Percentiles rank a stretch among this genome's conserved stretches.
Conservation (phyloP, 257 asterid species). For the Cynanchum wilfordii region DNA sequence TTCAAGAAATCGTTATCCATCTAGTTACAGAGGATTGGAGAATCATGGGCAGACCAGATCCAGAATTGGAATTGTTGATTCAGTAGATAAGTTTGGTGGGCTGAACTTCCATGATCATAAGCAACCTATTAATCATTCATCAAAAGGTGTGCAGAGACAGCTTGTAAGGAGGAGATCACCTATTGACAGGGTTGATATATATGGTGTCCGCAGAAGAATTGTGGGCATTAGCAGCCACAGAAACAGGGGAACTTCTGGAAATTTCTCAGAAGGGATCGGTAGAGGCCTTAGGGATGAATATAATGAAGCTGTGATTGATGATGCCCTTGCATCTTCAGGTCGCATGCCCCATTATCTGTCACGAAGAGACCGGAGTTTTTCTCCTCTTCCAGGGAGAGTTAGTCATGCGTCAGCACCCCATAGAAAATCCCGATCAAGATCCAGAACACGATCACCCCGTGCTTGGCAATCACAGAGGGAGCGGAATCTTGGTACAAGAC, state of each 20-base stretch:
- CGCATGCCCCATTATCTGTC: slow-evolving; percentile 41
- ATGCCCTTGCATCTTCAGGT: slow-evolving; percentile 28
- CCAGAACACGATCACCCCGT: slow-evolving; percentile 76
- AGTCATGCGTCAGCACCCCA: slow-evolving; percentile 24
- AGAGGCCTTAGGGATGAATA: slow-evolving; percentile 44
- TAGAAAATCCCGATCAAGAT: slow-evolving; percentile 71
- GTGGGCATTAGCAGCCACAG: slow-evolving; percentile 31
- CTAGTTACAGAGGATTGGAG: slow-evolving; percentile 37
- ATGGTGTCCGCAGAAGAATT: slow-evolving; percentile 38
- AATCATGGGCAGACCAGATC: slow-evolving; percentile 44
- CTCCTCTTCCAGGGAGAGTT: slow-evolving; percentile 43
- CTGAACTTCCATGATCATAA: slow-evolving; percentile 35
- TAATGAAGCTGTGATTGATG: slow-evolving; percentile 35
- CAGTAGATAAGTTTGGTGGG: slow-evolving; percentile 38
- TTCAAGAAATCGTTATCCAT: slow-evolving; percentile 40
- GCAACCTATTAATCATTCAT: slow-evolving; percentile 34
- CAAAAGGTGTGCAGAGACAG: slow-evolving; percentile 45
- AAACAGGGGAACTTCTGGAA: slow-evolving; percentile 34
- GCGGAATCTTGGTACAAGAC: slow-evolving; percentile 34
- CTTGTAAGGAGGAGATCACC: slow-evolving; percentile 48
- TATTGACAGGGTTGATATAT: slow-evolving; percentile 42
- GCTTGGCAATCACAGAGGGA: slow-evolving; percentile 58
- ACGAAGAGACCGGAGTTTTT: slow-evolving; percentile 45
- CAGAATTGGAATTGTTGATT: slow-evolving; percentile 31
- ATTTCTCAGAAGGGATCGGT: slow-evolving; percentile 37